Percentiles rank a stretch among this genome's conserved stretches.
Evolutionary conservation across 2,329 filamentous ascomycete species (phyloP).

Genomic region (Teratosphaeriaceae sp.): DNA sequence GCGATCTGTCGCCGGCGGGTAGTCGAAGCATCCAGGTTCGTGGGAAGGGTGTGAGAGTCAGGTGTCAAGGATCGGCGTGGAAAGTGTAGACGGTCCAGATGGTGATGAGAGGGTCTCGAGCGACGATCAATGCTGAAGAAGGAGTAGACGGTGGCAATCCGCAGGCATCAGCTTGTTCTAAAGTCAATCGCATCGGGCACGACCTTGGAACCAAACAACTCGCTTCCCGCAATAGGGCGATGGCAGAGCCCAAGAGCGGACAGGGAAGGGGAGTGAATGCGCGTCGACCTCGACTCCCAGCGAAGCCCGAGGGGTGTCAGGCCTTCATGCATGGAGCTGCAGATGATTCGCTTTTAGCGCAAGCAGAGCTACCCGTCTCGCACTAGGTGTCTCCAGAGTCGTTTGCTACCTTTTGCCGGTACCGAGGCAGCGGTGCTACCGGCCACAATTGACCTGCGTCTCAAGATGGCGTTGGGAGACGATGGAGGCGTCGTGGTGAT

Average conservation of each 20-base stretch:
- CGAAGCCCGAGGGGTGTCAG: not conserved
- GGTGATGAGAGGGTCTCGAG: slow-evolving; percentile 8
- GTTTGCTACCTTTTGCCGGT: slow-evolving; percentile 1
- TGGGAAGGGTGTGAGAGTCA: slow-evolving; percentile 7
- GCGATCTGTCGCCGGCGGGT: no score
- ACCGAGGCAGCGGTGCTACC: slow-evolving; percentile 1
- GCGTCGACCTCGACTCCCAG: not conserved
- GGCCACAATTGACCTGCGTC: not conserved
- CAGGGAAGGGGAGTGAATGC: not conserved
- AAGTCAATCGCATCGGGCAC: slow-evolving; percentile 8
- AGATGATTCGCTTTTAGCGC: not conserved
- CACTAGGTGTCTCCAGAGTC: not conserved
- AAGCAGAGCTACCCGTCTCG: not conserved
- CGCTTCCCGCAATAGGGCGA: not conserved
- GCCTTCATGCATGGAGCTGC: not conserved
- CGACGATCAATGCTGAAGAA: slow-evolving; percentile 25
- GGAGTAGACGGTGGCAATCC: slow-evolving; percentile 17
- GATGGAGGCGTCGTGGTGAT: not conserved
- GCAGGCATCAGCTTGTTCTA: slow-evolving; percentile 27
- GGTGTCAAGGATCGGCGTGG: slow-evolving; percentile 4
- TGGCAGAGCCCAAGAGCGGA: slow-evolving; percentile 1
- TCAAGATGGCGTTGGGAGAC: not conserved
- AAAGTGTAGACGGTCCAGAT: not conserved
- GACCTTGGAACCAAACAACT: slow-evolving; percentile 4
- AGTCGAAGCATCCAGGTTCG: slow-evolving; percentile 12